Percentiles rank a stretch among this genome's conserved stretches.
Evolutionary conservation across 306 rosid genomes (phyloP).

Genomic region (Amphicarpaea edgeworthii): DNA sequence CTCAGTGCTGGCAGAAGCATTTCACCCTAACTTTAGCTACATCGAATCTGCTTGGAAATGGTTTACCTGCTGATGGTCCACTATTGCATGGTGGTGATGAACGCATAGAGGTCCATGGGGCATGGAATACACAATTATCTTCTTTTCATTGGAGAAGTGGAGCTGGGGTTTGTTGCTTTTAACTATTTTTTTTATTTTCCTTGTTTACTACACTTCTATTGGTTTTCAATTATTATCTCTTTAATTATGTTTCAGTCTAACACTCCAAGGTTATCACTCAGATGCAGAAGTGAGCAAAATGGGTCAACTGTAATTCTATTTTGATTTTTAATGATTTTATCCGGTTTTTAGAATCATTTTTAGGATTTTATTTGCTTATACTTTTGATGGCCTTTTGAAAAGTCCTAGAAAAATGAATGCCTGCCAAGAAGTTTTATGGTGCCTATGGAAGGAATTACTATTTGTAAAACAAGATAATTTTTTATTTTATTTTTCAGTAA

Average conservation of each 20-base stretch:
- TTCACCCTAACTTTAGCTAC: conserved; percentile 76
- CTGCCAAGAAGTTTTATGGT: conserved; percentile 16
- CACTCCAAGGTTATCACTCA: conserved; percentile 3
- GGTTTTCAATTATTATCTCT: conserved; percentile 38
- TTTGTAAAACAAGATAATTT: not conserved
- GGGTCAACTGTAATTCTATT: conserved; percentile 13
- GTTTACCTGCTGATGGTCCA: conserved; percentile 54
- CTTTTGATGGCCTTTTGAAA: conserved; percentile 2
- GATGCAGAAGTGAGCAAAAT: conserved; percentile 26
- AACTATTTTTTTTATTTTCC: conserved; percentile 41
- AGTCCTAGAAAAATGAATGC: conserved; percentile 27
- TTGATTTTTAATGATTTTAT: conserved; percentile 28
- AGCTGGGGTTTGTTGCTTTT: conserved; percentile 76
- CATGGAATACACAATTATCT: conserved; percentile 71
- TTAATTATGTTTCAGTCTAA: conserved; percentile 29
- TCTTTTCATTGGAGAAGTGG: conserved; percentile 74
- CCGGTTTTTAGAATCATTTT: conserved; percentile 2
- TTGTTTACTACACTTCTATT: conserved; percentile 38
- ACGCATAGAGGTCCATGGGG: conserved; percentile 73
- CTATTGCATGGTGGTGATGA: conserved; percentile 61
- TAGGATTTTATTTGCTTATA: conserved; percentile 22
- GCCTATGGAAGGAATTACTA: not conserved
- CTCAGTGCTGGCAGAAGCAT: conserved; percentile 75
- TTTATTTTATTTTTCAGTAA: not conserved
- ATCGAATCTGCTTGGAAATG: conserved; percentile 64